These are phyloP conservation scores for Cladophialophora yegresii DNA, from an alignment of 2,329 filamentous ascomycete genomes.

Conservation along the genomic window DNA sequence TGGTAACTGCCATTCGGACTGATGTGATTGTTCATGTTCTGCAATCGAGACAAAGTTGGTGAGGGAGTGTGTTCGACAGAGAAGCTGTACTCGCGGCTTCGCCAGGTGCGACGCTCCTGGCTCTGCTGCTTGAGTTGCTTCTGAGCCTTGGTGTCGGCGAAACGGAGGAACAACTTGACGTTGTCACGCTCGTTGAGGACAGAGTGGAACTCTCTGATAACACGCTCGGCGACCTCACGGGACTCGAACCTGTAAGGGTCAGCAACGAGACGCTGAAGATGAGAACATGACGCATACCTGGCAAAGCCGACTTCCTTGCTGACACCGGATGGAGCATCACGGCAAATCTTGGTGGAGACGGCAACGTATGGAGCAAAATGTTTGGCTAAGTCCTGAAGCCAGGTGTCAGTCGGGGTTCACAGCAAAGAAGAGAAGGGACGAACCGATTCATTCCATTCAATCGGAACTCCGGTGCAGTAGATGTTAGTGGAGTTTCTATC, in stretches of 20 bases:
- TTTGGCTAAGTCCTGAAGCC: conserved; percentile 70
- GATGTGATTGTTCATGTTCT: conserved; percentile 45
- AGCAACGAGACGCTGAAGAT: conserved; percentile 25
- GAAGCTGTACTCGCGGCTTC: conserved; percentile 88
- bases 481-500: conserved; percentile 90
- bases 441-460: conserved; percentile 86
- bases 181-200: conserved; percentile 73
- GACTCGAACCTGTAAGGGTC: conserved; percentile 70
- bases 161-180: conserved; percentile 87
- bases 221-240: conserved; percentile 84
- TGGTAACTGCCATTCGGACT: conserved; percentile 49
- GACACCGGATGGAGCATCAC: conserved; percentile 79
- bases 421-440: conserved; percentile 39
- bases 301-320: conserved; percentile 97
- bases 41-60: conserved; percentile 46
- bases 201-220: conserved; percentile 86
- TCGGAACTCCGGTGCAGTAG: conserved; percentile 95
- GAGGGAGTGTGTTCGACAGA: conserved; percentile 53
- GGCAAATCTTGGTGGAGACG: conserved; percentile 90
- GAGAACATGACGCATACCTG: conserved; percentile 59
- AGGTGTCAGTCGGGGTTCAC: conserved; percentile 30
- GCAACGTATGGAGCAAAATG: conserved; percentile 61
- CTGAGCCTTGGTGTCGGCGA: conserved; percentile 93
- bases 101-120: conserved; percentile 90
- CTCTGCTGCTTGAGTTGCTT: conserved; percentile 97